A percentile compares a stretch with the other conserved stretches of the same genome.
Evolutionary conservation across 495 filamentous ascomycete genomes (phyloP).

Genomic region (Emericellopsis terricola): DNA sequence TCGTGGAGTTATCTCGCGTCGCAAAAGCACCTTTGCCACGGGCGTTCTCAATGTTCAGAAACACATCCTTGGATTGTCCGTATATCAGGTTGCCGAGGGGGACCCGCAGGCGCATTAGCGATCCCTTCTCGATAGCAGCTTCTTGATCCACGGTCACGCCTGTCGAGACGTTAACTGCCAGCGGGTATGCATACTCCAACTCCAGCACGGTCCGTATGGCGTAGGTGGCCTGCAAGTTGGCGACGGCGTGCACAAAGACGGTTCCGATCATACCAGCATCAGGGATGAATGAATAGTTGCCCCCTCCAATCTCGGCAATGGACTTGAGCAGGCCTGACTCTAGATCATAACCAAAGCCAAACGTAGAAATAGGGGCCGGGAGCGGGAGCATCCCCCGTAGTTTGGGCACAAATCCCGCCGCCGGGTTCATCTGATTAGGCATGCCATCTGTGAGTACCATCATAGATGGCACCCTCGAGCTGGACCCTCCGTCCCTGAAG

Average conservation of each 20-base stretch:
- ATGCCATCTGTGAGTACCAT: slow-evolving; percentile 29
- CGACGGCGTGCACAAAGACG: slow-evolving; percentile 27
- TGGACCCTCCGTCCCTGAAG: slow-evolving; percentile 7
- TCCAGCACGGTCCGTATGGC: slow-evolving; percentile 16
- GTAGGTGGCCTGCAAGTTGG: slow-evolving; percentile 26
- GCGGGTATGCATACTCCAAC: slow-evolving; percentile 10
- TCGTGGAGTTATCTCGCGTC: not conserved
- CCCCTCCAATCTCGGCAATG: slow-evolving; percentile 21
- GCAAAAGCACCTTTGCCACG: not conserved
- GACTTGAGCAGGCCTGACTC: slow-evolving; percentile 24
- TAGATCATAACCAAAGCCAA: slow-evolving; percentile 26
- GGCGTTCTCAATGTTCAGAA: slow-evolving; percentile 9
- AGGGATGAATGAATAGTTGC: slow-evolving; percentile 28
- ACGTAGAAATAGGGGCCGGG: slow-evolving; percentile 24
- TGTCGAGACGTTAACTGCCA: slow-evolving; percentile 14
- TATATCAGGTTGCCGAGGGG: slow-evolving; percentile 23
- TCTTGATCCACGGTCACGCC: slow-evolving; percentile 14
- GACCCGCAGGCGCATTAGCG: slow-evolving; percentile 11
- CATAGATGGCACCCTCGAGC: slow-evolving; percentile 17
- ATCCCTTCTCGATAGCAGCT: slow-evolving; percentile 3
- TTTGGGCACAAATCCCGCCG: slow-evolving; percentile 19
- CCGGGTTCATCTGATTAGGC: slow-evolving; percentile 21
- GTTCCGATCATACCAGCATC: slow-evolving; percentile 31
- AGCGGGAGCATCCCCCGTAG: slow-evolving; percentile 14
- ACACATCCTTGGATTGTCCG: slow-evolving; percentile 28